phyloP scores from a whole-genome alignment of 768 basidiomycete genomes.

The Agrocybe chaxingu region DNA sequence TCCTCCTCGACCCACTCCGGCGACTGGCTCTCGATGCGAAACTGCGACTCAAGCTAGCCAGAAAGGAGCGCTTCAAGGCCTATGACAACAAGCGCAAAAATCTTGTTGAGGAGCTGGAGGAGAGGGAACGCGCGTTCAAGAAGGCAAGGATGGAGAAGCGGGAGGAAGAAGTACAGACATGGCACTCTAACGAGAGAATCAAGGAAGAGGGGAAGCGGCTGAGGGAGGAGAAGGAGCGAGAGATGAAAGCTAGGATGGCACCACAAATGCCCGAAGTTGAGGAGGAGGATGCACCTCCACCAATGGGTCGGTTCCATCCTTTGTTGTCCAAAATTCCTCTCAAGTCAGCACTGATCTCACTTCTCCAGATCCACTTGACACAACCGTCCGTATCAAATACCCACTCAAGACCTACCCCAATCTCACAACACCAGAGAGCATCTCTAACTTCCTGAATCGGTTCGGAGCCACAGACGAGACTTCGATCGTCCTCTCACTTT shows the following conservation, averaged over 20 bases:
- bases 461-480: slow-evolving; percentile 65
- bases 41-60: slow-evolving; percentile 65
- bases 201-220: slow-evolving; percentile 71
- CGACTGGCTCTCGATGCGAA: slow-evolving; percentile 80
- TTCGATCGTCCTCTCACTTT: slow-evolving; percentile 65
- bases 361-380: slow-evolving; percentile 59
- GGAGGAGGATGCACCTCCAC: slow-evolving; percentile 51
- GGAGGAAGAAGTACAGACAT: slow-evolving; percentile 49
- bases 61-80: slow-evolving; percentile 63
- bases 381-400: slow-evolving; percentile 75
- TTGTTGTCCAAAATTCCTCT: neutral
- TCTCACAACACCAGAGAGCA: slow-evolving; percentile 47
- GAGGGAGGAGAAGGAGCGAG: slow-evolving; percentile 64
- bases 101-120: slow-evolving; percentile 76
- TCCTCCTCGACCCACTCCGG: slow-evolving; percentile 76
- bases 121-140: slow-evolving; percentile 74
- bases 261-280: slow-evolving; percentile 12
- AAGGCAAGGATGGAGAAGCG: slow-evolving; percentile 63
- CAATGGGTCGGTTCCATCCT: slow-evolving; percentile 40
- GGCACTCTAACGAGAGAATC: slow-evolving; percentile 66
- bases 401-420: slow-evolving; percentile 52
- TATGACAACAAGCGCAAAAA: slow-evolving; percentile 74
- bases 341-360: slow-evolving; percentile 4
- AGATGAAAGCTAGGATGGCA: slow-evolving; percentile 44
- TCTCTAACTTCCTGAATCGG: slow-evolving; percentile 48